Conservation (phyloP, 306 rosid genomes). For the Styphnolobium japonicum region DNA sequence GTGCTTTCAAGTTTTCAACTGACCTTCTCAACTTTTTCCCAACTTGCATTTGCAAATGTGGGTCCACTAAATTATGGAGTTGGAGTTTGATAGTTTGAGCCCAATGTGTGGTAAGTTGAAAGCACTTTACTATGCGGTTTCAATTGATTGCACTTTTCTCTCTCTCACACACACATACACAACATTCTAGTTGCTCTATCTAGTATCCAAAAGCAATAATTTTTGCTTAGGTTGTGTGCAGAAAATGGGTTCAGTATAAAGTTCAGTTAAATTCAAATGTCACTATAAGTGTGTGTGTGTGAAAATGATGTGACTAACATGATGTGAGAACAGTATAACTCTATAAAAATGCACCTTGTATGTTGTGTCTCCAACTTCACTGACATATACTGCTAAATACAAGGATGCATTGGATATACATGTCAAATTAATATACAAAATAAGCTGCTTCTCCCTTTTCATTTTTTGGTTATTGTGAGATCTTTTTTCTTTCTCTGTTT, state of each 20-base stretch:
- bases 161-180: background rate
- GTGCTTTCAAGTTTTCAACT: slow-evolving; percentile 23
- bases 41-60: background rate
- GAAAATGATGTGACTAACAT: background rate
- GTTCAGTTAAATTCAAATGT: background rate
- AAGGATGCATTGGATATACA: background rate
- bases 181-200: background rate
- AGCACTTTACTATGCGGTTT: background rate
- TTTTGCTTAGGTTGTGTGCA: background rate
- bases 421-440: background rate
- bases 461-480: background rate
- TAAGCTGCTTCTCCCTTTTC: background rate
- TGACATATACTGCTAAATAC: background rate
- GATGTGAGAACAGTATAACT: background rate
- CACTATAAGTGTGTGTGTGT: too few relatives aligned
- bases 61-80: background rate
- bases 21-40: background rate
- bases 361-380: background rate
- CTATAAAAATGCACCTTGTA: background rate
- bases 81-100: background rate
- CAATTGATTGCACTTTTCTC: background rate
- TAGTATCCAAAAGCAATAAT: too few relatives aligned
- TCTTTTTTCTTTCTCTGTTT: background rate
- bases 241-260: background rate
- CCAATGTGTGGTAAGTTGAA: background rate